Base-by-base conservation (phyloP, 2,329 filamentous ascomycete species). In the Cephalotrichum gorgonifer region DNA sequence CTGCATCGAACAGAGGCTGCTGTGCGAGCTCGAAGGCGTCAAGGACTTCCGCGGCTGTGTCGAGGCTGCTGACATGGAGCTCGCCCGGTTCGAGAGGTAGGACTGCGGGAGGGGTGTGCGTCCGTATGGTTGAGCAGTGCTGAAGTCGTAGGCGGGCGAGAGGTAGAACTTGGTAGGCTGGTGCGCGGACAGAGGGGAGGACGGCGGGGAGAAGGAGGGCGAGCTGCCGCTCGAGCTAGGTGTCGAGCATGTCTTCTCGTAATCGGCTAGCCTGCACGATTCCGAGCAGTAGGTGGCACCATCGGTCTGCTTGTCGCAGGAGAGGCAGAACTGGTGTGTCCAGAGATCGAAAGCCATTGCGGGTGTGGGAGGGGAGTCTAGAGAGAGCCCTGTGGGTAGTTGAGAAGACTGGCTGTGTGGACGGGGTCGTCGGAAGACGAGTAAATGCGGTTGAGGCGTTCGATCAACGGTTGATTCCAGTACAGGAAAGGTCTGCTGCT, bases 301-400 rank as follows among this genome's bases (percentile, higher is more conserved):
- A 55, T 86, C 79, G 52, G 86, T 89, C 58, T 70, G 67, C 70
- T 85, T 85, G 71, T 96, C 90, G 74, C 90, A 96, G 72, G 86
- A 83, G 59, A 96, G 81, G 76, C 90, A 96, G 78, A 88, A 95
- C 68, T 94, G 85, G 66, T 86, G 87, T 59, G 86, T 86, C 88
- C 90, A 95, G 61, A 73, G 67, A 57, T 79, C 75, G 62, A 71
- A 69, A 64, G 75, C 72, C 73, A 78, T 79, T 56, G 62, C 69
- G 41, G 45, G 31, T 43, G n/a, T 48, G 50, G 50, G 20, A 49
- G 35, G 35, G 6, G 27, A 6, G 27, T 3, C 17, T 39, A n/a
- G n/a, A 20, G 35, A 9, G 35, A 39, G 35, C 33, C 9, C 3
- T 9, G n/a, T 39, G n/a, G n/a, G n/a, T n/a, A n/a, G n/a, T n/a